These are phyloP conservation scores for Fagus crenata DNA, from an alignment of 306 rosid genomes.

Conservation along the genomic window DNA sequence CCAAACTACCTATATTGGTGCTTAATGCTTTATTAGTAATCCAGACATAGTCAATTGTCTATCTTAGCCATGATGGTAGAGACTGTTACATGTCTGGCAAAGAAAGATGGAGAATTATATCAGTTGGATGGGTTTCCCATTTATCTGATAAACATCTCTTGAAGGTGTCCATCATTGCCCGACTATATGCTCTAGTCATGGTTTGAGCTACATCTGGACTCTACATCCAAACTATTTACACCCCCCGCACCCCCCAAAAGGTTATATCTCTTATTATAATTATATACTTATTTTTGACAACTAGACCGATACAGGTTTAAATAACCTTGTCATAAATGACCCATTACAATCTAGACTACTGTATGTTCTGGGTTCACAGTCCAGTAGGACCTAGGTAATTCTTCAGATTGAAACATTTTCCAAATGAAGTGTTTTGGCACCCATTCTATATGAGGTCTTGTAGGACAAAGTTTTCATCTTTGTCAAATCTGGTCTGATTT, in stretches of 20 bases:
- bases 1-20: not conserved
- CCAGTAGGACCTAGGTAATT: no score
- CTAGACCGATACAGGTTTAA: no score
- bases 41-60: slow-evolving; percentile 10
- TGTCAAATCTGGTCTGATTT: not conserved
- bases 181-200: not conserved
- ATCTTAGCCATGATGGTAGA: not conserved
- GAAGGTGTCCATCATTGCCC: slow-evolving; percentile 8
- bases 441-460: not conserved
- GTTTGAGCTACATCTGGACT: slow-evolving; percentile 14
- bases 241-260: no score
- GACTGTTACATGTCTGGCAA: slow-evolving; percentile 11
- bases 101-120: not conserved
- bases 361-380: no score
- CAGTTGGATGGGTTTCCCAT: not conserved
- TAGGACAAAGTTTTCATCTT: not conserved
- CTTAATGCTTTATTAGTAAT: not conserved
- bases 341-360: no score
- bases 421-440: no score
- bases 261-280: no score
- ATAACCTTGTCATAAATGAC: no score
- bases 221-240: not conserved
- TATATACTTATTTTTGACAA: no score
- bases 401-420: no score
- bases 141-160: not conserved